Conservation (phyloP, 2,329 filamentous ascomycete genomes). For the Stagonosporopsis chrysanthemi region DNA sequence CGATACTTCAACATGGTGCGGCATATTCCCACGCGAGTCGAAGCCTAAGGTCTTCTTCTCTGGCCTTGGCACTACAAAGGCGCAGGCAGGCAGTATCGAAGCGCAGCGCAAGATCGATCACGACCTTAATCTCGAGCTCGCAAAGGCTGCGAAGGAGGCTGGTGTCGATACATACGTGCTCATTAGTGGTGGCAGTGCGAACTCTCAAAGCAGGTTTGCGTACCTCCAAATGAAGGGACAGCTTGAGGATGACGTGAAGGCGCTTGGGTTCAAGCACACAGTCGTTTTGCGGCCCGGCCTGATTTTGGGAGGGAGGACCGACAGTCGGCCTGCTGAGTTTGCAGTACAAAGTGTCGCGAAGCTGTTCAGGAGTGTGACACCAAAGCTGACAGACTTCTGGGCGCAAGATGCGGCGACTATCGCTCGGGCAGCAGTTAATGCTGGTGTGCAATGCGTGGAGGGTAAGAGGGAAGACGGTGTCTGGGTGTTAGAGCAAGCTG, state of each 20-base stretch:
- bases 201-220: constrained; percentile 58
- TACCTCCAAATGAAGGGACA: constrained; percentile 83
- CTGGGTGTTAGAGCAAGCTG: constrained; percentile 67
- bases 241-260: constrained; percentile 79
- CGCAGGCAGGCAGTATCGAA: constrained; percentile 74
- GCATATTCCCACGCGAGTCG: constrained; percentile 65
- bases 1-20: constrained; percentile 73
- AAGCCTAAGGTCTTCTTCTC: constrained; percentile 74
- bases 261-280: constrained; percentile 76
- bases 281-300: constrained; percentile 78
- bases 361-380: constrained; percentile 57
- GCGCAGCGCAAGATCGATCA: constrained; percentile 89
- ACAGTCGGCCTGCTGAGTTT: constrained; percentile 66
- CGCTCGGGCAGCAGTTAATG: constrained; percentile 14
- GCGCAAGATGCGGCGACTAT: constrained; percentile 80
- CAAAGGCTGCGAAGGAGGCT: constrained; percentile 74
- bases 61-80: constrained; percentile 80
- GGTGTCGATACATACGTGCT: constrained; percentile 81
- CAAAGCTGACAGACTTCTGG: constrained; percentile 66
- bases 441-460: constrained; percentile 14
- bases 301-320: constrained; percentile 71
- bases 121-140: constrained; percentile 82
- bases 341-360: constrained; percentile 64
- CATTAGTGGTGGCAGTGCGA: constrained; percentile 67
- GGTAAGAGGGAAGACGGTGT: constrained; percentile 62